A percentile compares a stretch with the other conserved stretches of the same genome.
Evolutionary conservation across 2,329 filamentous ascomycete genomes (phyloP).

Genomic region (Paracoccidioides brasiliensis): DNA sequence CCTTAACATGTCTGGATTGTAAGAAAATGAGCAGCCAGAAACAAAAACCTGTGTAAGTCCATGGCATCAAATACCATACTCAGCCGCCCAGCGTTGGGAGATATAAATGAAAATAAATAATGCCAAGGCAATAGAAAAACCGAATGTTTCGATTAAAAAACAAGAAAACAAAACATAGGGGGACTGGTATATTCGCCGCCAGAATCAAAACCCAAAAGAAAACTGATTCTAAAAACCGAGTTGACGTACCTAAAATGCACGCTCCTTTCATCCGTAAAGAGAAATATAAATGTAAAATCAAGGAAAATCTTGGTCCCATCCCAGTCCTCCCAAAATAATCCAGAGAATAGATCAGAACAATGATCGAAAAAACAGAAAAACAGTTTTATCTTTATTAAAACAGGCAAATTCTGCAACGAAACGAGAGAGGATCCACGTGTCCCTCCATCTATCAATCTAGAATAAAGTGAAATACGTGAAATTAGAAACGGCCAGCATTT

Average conservation of each 20-base stretch:
- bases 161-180: too few relatives aligned
- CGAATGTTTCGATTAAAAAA: too few relatives aligned
- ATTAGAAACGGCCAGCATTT: conserved; percentile 2
- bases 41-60: neutral
- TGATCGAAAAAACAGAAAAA: neutral
- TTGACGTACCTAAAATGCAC: too few relatives aligned
- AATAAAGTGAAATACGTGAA: neutral
- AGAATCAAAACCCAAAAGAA: too few relatives aligned
- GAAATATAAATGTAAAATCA: neutral
- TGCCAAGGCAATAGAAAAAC: too few relatives aligned
- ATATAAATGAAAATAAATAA: neutral
- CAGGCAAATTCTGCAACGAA: neutral
- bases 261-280: neutral
- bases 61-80: neutral
- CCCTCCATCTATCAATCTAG: too few relatives aligned
- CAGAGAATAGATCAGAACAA: neutral
- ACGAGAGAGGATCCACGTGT: too few relatives aligned
- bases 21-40: neutral
- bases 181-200: too few relatives aligned
- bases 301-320: neutral
- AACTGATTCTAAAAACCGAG: too few relatives aligned
- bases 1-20: neutral
- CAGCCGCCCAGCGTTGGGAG: neutral
- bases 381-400: neutral
- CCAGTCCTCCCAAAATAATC: neutral